Evolutionary conservation across 2,329 filamentous ascomycete genomes (phyloP), one percentile per base, ranked within the genome.

Genomic region (Aureobasidium zeae): DNA sequence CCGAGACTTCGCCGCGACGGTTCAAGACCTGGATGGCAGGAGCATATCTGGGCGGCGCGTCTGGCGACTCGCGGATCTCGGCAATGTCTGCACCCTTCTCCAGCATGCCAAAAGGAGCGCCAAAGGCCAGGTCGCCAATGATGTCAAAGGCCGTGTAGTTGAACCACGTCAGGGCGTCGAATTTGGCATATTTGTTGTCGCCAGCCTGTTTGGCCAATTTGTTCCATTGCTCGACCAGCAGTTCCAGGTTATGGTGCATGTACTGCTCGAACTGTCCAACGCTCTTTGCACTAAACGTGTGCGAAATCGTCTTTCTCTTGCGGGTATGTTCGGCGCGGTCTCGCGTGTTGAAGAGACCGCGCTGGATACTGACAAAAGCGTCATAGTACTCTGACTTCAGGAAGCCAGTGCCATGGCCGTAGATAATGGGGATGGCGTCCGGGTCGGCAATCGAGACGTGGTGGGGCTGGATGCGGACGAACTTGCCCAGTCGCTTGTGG

Each of bases 1-100:
- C 70, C 10, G 81, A 88, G 21, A 94, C 86, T 57, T 94, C 87
- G 44, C 87, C 88, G 36, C 87, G 74, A 11, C 87, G 76, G 65
- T 94, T 94, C 44, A 94, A 70, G 3, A 94, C 88, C 63, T 94
- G 80, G 49, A 94, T 85, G 8, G 87, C 88, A 0, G 81, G 76
- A 0, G 82, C 83, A 54, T 82, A 86, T 20, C 76, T 76, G 3
- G 82, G 74, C 2, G 75, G 68, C 1, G 72, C 69, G 47, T 77
- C 69, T 0, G 79, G 76, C 0, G 72, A 73, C 48, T 67, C 65
- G 33, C 79, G 73, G 37, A 89, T 77, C 62, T 89, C 83, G 2
- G 85, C 83, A 37, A 86, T 71, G 59, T 93, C 86, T 47, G 74
- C 74, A 13, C 85, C 86, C 48, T 79, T 76, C 41, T 76, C 72